Base-by-base conservation (phyloP, 148 eudicot species). In the Persicaria tinctoria region DNA sequence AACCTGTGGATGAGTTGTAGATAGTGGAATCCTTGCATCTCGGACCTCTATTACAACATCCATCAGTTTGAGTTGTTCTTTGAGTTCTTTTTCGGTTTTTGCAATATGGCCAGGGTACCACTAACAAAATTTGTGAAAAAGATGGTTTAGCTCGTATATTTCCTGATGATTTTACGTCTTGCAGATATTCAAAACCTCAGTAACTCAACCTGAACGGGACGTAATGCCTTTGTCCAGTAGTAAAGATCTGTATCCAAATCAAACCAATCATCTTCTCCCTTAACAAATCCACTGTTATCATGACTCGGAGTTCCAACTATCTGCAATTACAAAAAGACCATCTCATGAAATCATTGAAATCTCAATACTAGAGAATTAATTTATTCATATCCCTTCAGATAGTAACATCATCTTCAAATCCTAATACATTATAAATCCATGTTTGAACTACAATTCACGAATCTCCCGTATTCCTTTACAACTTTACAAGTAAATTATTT, bases 81-180 rank as follows among this genome's bases (percentile, higher is more conserved):
- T 95, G 49, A 95, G 98, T 75, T 95, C 96, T 74, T 88, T 92
- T 84, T 95, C 97, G 13, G 99, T 95, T 87, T 92, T 95, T 17
- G 93, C 97, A 78, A 95, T 95, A 85, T 95, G 99, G 74, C 97
- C 99, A 50, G 99, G 99, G 82, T 92, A 95, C 99, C 99, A 95
- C 99, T 95, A 77, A 71, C 46, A 48, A 69, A 69, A 46, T 8
- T 66, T 41, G 32, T 17, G 48, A 46, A 71, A 27, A 46, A 17
- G 13, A 6, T 47, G 20, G 47, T 46, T 71, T 47, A 71, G 55
- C 41, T 50, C 47, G 8, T n/a, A 71, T 41, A 47, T 5, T 66
- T 66, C 48, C 48, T 66, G 12, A 38, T 12, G 18, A 66, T 66
- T 44, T 60, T 66, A 44, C 6, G 9, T 13, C 48, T 3, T 41